These are phyloP conservation scores for Tricholoma sp. DNA, from an alignment of 768 basidiomycete genomes.

Conservation along the genomic window DNA sequence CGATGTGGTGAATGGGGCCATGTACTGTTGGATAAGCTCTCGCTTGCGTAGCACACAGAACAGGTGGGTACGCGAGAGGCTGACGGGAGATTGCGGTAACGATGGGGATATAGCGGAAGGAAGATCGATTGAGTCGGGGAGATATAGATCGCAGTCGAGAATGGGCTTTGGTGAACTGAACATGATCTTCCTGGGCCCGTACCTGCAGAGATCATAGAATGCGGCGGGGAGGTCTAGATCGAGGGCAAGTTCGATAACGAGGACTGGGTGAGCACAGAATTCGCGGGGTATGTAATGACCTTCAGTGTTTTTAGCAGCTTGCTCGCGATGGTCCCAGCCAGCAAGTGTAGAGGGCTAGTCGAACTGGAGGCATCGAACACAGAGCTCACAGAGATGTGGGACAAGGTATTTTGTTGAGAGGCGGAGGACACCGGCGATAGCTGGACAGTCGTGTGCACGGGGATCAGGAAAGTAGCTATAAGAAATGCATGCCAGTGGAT, in stretches of 20 bases:
- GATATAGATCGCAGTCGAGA: constrained; percentile 22
- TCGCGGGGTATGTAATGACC: constrained; percentile 59
- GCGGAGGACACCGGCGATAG: constrained; percentile 62
- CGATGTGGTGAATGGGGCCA: constrained; percentile 53
- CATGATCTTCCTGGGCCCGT: constrained; percentile 66
- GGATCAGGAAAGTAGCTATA: constrained; percentile 55
- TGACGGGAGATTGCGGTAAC: constrained; percentile 25
- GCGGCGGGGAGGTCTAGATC: constrained; percentile 66
- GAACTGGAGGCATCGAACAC: constrained; percentile 48
- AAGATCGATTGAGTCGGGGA: constrained; percentile 21
- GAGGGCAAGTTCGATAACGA: constrained; percentile 63
- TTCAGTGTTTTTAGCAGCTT: constrained; percentile 39
- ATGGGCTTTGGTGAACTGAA: constrained; percentile 38
- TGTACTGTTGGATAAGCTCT: constrained; percentile 56
- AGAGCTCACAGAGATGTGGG: constrained; percentile 56
- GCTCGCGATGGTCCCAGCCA: constrained; percentile 68
- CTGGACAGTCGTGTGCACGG: constrained; percentile 49
- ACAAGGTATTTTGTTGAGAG: constrained; percentile 75
- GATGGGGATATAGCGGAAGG: background rate
- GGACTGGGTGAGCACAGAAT: constrained; percentile 58
- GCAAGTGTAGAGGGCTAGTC: constrained; percentile 67
- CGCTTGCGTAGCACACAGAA: constrained; percentile 53
- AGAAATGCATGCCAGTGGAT: too few relatives aligned
- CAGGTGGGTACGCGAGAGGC: constrained; percentile 17
- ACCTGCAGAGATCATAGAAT: constrained; percentile 70